Conservation (phyloP, 2,329 filamentous ascomycete species). For the Trichoderma lentiforme region DNA sequence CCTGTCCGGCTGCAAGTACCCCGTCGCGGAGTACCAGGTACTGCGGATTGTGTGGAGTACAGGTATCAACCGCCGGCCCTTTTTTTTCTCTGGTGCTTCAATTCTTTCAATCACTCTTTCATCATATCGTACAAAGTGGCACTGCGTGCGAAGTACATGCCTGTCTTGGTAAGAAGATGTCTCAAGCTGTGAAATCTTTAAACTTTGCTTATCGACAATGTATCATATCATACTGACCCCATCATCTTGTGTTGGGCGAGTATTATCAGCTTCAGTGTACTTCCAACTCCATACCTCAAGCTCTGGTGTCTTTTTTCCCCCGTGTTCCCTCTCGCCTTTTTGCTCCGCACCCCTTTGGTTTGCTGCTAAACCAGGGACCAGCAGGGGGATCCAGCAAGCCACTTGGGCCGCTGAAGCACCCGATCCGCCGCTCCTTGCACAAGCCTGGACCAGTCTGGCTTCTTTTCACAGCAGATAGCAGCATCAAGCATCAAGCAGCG, state of each 20-base stretch:
- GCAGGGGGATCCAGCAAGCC: conserved; percentile 5
- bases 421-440: not conserved
- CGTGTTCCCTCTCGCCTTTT: not conserved
- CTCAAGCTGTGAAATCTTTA: not conserved
- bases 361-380: conserved; percentile 1
- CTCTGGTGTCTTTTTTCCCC: not conserved
- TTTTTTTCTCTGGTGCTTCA: not conserved
- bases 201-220: not conserved
- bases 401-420: conserved; percentile 7
- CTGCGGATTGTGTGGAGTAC: not conserved
- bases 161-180: not conserved
- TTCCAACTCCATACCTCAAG: not conserved
- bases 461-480: not conserved
- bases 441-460: not conserved
- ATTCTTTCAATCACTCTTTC: not conserved
- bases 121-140: not conserved
- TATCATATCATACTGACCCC: not conserved
- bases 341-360: not conserved
- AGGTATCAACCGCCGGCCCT: not conserved
- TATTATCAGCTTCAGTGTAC: not conserved
- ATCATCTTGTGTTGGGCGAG: not conserved
- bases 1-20: not conserved
- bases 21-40: not conserved
- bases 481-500: not conserved
- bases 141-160: not conserved